Conservation (phyloP, 1,284 basidiomycete genomes). For the Ustilago crameri region DNA sequence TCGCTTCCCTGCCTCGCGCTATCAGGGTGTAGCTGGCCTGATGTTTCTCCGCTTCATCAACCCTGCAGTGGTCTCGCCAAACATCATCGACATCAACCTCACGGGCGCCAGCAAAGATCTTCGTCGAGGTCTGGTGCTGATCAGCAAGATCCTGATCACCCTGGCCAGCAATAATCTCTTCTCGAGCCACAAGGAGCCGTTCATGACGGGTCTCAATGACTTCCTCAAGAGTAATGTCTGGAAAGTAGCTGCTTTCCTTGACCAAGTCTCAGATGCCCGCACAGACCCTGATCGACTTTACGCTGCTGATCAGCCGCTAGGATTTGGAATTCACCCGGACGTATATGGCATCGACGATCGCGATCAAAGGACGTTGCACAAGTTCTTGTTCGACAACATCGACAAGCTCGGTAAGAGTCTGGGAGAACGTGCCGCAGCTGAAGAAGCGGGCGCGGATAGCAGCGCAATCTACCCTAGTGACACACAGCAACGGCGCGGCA, state of each 20-base stretch:
- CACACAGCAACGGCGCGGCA: conserved; percentile 6
- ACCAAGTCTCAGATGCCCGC: conserved; percentile 60
- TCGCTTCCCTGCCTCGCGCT: conserved; percentile 60
- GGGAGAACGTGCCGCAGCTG: conserved; percentile 24
- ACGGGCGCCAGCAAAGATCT: conserved; percentile 56
- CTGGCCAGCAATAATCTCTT: conserved; percentile 62
- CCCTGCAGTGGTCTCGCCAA: conserved; percentile 61
- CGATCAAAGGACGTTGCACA: conserved; percentile 55
- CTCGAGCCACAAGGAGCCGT: conserved; percentile 63
- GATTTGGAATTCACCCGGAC: conserved; percentile 60
- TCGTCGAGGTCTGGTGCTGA: conserved; percentile 57
- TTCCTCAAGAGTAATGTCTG: conserved; percentile 63
- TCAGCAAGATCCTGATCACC: conserved; percentile 64
- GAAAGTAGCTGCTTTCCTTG: conserved; percentile 62
- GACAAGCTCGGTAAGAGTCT: conserved; percentile 61
- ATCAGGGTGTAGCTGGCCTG: conserved; percentile 64
- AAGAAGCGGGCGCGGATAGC: conserved; percentile 6
- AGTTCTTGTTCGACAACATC: conserved; percentile 58
- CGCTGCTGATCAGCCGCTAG: conserved; percentile 63
- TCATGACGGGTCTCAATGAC: conserved; percentile 63
- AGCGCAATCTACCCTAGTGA: conserved; percentile 8
- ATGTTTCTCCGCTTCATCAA: conserved; percentile 65
- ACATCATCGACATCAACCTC: conserved; percentile 65
- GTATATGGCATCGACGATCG: conserved; percentile 59
- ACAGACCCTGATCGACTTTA: conserved; percentile 61